Evolutionary conservation across 2,329 filamentous ascomycete species (phyloP).

Genomic region (Zymoseptoria pseudotritici): DNA sequence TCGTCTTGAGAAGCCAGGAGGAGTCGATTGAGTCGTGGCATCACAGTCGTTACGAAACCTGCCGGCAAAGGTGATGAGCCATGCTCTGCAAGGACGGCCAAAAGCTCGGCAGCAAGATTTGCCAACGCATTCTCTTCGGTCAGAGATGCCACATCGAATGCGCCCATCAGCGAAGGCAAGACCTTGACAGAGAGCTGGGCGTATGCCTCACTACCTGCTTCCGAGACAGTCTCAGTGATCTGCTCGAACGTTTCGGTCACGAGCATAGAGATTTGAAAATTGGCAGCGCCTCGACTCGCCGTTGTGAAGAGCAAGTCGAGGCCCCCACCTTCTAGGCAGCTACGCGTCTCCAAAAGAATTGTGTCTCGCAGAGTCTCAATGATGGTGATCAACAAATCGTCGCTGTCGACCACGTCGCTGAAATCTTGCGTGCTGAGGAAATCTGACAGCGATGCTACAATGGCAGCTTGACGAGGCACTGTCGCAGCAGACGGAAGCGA

Average conservation of each 20-base stretch:
- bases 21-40: conserved; percentile 79
- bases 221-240: conserved; percentile 62
- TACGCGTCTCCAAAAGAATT: conserved; percentile 68
- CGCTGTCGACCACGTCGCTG: conserved; percentile 74
- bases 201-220: conserved; percentile 60
- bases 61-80: conserved; percentile 77
- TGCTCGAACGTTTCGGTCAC: conserved; percentile 90
- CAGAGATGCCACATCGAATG: conserved; percentile 79
- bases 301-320: conserved; percentile 80
- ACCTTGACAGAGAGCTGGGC: conserved; percentile 75
- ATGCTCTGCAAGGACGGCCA: conserved; percentile 73
- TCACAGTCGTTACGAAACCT: conserved; percentile 74
- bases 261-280: conserved; percentile 83
- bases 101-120: conserved; percentile 77
- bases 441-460: conserved; percentile 55
- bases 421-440: conserved; percentile 78
- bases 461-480: conserved; percentile 52
- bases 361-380: conserved; percentile 78
- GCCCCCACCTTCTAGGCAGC: conserved; percentile 67
- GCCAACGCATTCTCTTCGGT: conserved; percentile 79
- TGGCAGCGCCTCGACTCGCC: conserved; percentile 78
- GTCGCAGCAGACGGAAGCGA: conserved; percentile 45
- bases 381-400: conserved; percentile 85
- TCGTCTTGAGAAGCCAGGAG: conserved; percentile 79
- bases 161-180: conserved; percentile 76